Conservation (phyloP, 257 asterid species). For the Ligustrum vulgare region DNA sequence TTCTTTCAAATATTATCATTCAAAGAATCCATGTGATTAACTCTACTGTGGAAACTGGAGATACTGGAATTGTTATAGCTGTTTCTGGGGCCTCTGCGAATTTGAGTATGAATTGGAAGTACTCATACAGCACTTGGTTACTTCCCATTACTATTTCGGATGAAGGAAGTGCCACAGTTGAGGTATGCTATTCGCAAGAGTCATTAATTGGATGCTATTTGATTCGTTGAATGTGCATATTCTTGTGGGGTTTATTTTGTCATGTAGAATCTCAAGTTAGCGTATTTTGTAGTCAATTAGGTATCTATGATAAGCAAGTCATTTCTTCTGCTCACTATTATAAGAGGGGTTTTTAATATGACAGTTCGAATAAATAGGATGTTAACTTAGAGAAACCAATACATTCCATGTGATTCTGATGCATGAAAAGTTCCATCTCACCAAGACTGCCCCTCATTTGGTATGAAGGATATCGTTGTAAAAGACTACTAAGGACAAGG, state of each 20-base stretch:
- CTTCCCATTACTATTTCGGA: slow-evolving; percentile 65
- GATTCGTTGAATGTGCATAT: not conserved
- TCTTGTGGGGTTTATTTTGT: not conserved
- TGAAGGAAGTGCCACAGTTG: slow-evolving; percentile 66
- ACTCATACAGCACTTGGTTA: slow-evolving; percentile 63
- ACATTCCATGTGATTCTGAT: not conserved
- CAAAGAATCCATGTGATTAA: slow-evolving; percentile 51
- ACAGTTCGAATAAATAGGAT: not conserved
- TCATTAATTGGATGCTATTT: too few species aligned
- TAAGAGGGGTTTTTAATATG: not conserved
- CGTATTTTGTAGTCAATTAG: not conserved
- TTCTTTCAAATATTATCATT: slow-evolving; percentile 50
- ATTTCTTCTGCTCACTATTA: slow-evolving; percentile 1
- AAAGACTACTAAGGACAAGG: not conserved
- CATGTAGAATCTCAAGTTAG: not conserved
- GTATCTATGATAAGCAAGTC: not conserved
- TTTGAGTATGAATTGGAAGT: slow-evolving; percentile 78
- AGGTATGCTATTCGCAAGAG: slow-evolving; percentile 39
- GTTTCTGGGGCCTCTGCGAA: slow-evolving; percentile 84
- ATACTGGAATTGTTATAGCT: slow-evolving; percentile 58
- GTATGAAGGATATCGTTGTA: not conserved
- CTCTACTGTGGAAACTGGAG: slow-evolving; percentile 68
- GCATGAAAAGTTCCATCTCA: slow-evolving; percentile 2
- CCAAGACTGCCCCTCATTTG: not conserved
- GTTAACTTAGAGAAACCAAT: not conserved